phyloP scores from a whole-genome alignment of 768 basidiomycete genomes.

The Pleurotus ostreatus region DNA sequence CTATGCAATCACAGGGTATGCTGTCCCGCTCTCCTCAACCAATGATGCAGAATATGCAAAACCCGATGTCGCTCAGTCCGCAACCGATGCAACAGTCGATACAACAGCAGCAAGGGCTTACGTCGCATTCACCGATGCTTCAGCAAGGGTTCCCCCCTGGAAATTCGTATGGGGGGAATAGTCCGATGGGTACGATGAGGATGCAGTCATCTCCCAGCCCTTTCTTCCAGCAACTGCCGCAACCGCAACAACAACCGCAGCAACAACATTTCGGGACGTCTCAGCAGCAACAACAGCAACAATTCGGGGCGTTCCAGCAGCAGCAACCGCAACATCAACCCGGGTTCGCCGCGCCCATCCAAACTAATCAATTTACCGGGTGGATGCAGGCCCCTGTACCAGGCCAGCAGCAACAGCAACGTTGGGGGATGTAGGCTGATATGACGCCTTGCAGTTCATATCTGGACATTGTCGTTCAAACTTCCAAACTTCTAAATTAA shows the following conservation, averaged over 20 bases:
- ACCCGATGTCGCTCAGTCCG: constrained; percentile 3
- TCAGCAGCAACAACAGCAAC: constrained; percentile 14
- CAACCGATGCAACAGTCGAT: not conserved
- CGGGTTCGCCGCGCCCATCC: constrained; percentile 26
- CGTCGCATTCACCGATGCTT: not conserved
- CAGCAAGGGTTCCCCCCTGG: not conserved
- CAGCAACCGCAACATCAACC: constrained; percentile 12
- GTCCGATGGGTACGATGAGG: constrained; percentile 18
- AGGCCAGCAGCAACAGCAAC: constrained; percentile 20
- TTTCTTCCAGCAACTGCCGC: constrained; percentile 16
- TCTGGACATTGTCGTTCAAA: not conserved
- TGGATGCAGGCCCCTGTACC: constrained; percentile 20
- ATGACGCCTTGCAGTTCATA: not conserved
- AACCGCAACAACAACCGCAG: not conserved
- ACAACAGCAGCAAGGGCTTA: not conserved
- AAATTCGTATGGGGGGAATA: constrained; percentile 3
- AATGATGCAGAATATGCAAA: not conserved
- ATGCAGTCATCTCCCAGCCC: constrained; percentile 31
- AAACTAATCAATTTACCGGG: constrained; percentile 21
- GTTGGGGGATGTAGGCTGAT: constrained; percentile 33
- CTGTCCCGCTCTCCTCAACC: not conserved
- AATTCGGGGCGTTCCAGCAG: constrained; percentile 12
- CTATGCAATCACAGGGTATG: not conserved
- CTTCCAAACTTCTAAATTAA: not conserved
- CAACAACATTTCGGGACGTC: constrained; percentile 14